Percentiles rank a stretch among this genome's conserved stretches.
Evolutionary conservation across 2,329 filamentous ascomycete genomes (phyloP).

Genomic region (Penicillium concentricum): DNA sequence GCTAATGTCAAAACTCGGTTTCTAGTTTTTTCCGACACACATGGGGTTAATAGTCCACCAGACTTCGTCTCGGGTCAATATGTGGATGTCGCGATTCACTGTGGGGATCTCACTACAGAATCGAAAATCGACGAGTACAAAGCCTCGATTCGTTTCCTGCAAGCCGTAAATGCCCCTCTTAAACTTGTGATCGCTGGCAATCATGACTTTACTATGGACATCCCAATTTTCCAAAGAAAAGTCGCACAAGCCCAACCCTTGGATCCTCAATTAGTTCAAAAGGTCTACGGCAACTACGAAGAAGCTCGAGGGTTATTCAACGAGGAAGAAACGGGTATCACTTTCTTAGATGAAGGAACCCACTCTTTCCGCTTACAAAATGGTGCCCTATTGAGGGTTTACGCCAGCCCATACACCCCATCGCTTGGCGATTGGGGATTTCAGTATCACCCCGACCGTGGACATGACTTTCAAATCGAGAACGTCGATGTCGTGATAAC

Average conservation of each 20-base stretch:
- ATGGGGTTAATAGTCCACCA: neutral
- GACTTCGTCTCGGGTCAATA: neutral
- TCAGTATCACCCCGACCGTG: slow-evolving; percentile 43
- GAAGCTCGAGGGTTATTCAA: slow-evolving; percentile 42
- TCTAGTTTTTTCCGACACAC: neutral
- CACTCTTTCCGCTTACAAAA: slow-evolving; percentile 52
- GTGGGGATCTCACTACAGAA: slow-evolving; percentile 13
- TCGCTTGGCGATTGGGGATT: slow-evolving; percentile 50
- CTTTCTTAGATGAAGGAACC: slow-evolving; percentile 53
- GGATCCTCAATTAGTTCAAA: slow-evolving; percentile 30
- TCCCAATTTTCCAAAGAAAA: slow-evolving; percentile 17
- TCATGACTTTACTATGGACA: slow-evolving; percentile 48
- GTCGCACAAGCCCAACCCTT: slow-evolving; percentile 28
- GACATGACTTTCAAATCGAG: slow-evolving; percentile 40
- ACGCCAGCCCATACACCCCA: slow-evolving; percentile 56
- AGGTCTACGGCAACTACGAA: slow-evolving; percentile 44
- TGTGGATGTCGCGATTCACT: slow-evolving; percentile 16
- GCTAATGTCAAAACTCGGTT: neutral
- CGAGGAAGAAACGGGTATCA: slow-evolving; percentile 39
- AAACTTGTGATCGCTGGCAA: slow-evolving; percentile 59
- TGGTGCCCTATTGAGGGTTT: slow-evolving; percentile 51
- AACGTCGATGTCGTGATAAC: slow-evolving; percentile 53
- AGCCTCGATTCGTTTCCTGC: slow-evolving; percentile 45
- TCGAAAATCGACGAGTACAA: slow-evolving; percentile 15
- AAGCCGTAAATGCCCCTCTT: slow-evolving; percentile 47